Percentiles rank a stretch among this genome's conserved stretches.
Conservation (phyloP, 345 rosid species). For the Rubroshorea leprosula region DNA sequence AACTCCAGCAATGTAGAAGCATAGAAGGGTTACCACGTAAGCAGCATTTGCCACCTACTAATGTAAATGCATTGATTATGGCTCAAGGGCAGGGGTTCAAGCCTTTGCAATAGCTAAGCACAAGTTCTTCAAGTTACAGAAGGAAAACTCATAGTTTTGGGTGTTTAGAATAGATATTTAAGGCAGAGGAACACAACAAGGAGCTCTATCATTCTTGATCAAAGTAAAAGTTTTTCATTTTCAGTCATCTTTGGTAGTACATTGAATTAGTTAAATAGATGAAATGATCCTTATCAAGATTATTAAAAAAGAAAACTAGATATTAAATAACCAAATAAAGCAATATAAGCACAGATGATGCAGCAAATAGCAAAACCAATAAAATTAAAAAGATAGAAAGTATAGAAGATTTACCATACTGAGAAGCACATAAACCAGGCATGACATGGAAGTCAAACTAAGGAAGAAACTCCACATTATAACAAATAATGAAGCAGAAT, state of each 20-base stretch:
- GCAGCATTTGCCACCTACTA: no score
- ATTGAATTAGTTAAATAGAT: not conserved
- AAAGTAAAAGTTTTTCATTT: not conserved
- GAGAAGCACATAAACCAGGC: slow-evolving; percentile 73
- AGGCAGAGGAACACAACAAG: not conserved
- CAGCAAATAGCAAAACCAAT: no score
- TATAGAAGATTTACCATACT: slow-evolving; percentile 66
- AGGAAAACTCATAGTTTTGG: not conserved
- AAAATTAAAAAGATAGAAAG: not conserved
- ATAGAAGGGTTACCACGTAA: no score
- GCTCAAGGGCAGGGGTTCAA: no score
- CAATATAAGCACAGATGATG: not conserved
- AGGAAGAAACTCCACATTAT: slow-evolving; percentile 99
- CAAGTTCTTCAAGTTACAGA: not conserved
- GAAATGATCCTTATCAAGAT: not conserved
- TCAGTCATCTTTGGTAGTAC: not conserved
- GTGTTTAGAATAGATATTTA: not conserved
- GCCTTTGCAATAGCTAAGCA: not conserved
- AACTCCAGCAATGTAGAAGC: no score
- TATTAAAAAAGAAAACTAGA: not conserved
- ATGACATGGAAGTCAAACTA: slow-evolving; percentile 83
- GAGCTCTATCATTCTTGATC: not conserved
- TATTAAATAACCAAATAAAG: not conserved
- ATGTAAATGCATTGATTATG: no score
- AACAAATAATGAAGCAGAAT: slow-evolving; percentile 78